phyloP scores from a whole-genome alignment of 163 green algal genomes.

The Coccomyxa subellipsoidea region DNA sequence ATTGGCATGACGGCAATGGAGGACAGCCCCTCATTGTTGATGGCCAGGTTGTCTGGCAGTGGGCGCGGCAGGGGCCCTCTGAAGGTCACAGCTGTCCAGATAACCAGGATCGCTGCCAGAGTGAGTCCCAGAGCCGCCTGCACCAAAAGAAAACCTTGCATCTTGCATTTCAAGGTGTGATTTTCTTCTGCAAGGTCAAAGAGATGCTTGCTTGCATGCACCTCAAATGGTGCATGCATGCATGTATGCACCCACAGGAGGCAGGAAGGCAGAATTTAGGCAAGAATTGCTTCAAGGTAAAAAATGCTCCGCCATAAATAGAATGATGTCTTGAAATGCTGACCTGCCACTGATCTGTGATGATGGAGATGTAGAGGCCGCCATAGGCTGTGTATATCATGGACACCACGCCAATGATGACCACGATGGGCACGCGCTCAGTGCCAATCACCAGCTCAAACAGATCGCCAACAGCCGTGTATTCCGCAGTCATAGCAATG shows the following conservation, averaged over 20 bases:
- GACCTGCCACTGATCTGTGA: constrained; percentile 65
- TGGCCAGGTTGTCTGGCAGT: constrained; percentile 27
- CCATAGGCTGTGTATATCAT: constrained; percentile 63
- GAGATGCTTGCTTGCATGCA: too few relatives aligned
- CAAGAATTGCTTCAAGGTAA: too few relatives aligned
- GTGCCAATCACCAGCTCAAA: constrained; percentile 60
- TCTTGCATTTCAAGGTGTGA: too few relatives aligned
- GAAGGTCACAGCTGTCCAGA: constrained; percentile 64
- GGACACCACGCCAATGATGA: constrained; percentile 57
- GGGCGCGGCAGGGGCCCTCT: constrained; percentile 29
- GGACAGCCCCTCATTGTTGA: constrained; percentile 47
- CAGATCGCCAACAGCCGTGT: constrained; percentile 64
- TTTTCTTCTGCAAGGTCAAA: too few relatives aligned
- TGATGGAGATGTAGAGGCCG: constrained; percentile 65
- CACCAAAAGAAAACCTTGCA: neutral
- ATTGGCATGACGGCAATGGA: constrained; percentile 71
- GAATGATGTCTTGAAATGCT: neutral
- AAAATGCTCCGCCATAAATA: too few relatives aligned
- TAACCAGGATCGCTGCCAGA: constrained; percentile 43
- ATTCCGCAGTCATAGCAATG: constrained; percentile 62
- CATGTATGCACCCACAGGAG: too few relatives aligned
- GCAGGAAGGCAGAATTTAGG: too few relatives aligned
- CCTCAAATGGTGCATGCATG: too few relatives aligned
- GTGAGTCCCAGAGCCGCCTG: constrained; percentile 34
- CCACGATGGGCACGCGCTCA: constrained; percentile 54